phyloP scores from a whole-genome alignment of 2,329 filamentous ascomycete species.

The Diaporthe citri region DNA sequence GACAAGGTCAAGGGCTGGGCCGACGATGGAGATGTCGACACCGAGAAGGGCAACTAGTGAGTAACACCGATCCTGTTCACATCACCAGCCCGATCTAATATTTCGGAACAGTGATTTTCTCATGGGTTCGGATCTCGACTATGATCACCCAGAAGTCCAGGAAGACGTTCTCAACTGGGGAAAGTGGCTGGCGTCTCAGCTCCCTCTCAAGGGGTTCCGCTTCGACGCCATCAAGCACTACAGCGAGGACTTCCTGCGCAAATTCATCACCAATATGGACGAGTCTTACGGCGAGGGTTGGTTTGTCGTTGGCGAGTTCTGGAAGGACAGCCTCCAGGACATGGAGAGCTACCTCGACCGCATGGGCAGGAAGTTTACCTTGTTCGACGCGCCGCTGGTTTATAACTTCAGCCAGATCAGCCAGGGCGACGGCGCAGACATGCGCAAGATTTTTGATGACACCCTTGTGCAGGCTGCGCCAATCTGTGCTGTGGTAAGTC shows the following conservation, averaged over 20 bases:
- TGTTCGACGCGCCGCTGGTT: slow-evolving; percentile 78
- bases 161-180: slow-evolving; percentile 76
- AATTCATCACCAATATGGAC: slow-evolving; percentile 72
- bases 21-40: slow-evolving; percentile 67
- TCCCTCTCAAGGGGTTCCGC: slow-evolving; percentile 74
- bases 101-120: slow-evolving; percentile 67
- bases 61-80: slow-evolving; percentile 48
- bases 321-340: slow-evolving; percentile 53
- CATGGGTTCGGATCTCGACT: slow-evolving; percentile 80
- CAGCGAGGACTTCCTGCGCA: slow-evolving; percentile 73
- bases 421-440: slow-evolving; percentile 67
- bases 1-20: slow-evolving; percentile 74
- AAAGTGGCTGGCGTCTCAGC: slow-evolving; percentile 72
- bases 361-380: slow-evolving; percentile 69
- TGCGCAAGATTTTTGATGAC: slow-evolving; percentile 73
- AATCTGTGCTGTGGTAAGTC: slow-evolving; percentile 51
- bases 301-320: slow-evolving; percentile 56
- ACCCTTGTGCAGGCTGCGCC: slow-evolving; percentile 64
- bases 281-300: slow-evolving; percentile 54
- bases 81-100: slow-evolving; percentile 46
- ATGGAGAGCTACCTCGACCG: slow-evolving; percentile 49
- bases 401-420: slow-evolving; percentile 75
- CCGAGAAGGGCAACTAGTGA: slow-evolving; percentile 72
- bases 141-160: slow-evolving; percentile 72
- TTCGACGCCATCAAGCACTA: slow-evolving; percentile 82